Evolutionary conservation across 192 early-diverging fungal species (phyloP).

Genomic region (Backusella parvicylindrica): DNA sequence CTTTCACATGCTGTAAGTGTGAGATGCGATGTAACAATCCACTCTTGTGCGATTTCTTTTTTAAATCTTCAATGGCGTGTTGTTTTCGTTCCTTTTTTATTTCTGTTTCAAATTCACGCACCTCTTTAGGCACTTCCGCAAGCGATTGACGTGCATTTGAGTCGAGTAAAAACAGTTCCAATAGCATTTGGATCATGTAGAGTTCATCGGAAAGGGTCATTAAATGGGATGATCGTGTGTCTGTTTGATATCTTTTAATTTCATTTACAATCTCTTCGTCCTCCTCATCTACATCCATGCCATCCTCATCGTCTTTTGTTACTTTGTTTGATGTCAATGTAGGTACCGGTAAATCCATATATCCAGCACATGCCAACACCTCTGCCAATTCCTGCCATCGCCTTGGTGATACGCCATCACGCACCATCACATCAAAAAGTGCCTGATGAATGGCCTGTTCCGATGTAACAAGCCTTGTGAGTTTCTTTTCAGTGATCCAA

Average conservation of each 20-base stretch:
- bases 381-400: constrained; percentile 14
- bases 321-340: background rate
- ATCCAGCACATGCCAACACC: background rate
- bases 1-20: background rate
- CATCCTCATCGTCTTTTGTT: background rate
- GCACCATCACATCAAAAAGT: background rate
- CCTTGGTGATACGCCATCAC: constrained; percentile 1
- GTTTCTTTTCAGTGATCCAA: constrained; percentile 5
- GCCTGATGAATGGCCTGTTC: background rate
- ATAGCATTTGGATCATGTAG: constrained; percentile 7
- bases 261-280: background rate
- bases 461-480: background rate
- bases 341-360: background rate
- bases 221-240: background rate
- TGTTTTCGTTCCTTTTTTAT: background rate
- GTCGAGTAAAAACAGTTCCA: constrained; percentile 14
- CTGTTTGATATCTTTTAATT: constrained; percentile 4
- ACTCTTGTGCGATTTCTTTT: background rate
- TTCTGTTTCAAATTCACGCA: constrained; percentile 7
- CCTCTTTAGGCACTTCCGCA: background rate
- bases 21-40: background rate
- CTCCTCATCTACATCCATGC: background rate
- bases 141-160: background rate
- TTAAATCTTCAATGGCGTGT: background rate
- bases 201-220: constrained; percentile 6